Evolutionary conservation across 1,139 yeast species (phyloP).

Genomic region (Tardiomyces depauwii): DNA sequence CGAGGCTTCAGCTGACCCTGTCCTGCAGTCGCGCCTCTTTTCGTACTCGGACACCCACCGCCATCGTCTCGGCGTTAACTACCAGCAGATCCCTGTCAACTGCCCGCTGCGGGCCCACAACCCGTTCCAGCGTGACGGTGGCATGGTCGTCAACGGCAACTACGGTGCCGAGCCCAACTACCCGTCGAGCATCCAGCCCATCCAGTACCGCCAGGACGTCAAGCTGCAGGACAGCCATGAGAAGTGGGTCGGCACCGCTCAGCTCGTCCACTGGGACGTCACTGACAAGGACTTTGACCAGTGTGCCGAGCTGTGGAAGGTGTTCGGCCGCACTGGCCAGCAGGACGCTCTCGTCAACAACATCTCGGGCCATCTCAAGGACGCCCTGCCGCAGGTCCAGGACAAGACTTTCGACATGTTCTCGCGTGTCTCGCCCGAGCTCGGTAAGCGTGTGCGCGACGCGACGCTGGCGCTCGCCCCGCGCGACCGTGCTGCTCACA

Average conservation of each 20-base stretch:
- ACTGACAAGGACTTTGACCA: conserved; percentile 52
- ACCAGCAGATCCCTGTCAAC: conserved; percentile 63
- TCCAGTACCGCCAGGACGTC: conserved; percentile 34
- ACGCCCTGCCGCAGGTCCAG: conserved; percentile 66
- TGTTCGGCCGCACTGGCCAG: conserved; percentile 53
- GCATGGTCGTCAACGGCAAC: conserved; percentile 66
- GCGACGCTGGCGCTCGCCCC: conserved; percentile 50
- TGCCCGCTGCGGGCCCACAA: conserved; percentile 32
- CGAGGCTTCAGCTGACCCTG: conserved; percentile 81
- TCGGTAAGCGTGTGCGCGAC: conserved; percentile 51
- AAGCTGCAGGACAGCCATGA: conserved; percentile 56
- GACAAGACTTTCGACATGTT: conserved; percentile 74
- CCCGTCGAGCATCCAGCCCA: conserved; percentile 34
- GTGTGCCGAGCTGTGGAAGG: conserved; percentile 57
- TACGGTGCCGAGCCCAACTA: conserved; percentile 73
- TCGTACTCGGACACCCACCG: conserved; percentile 76
- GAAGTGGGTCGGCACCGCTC: conserved; percentile 79
- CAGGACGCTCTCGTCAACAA: conserved; percentile 79
- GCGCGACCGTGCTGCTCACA: conserved; percentile 2
- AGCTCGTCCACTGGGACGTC: conserved; percentile 79
- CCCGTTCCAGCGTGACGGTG: conserved; percentile 68
- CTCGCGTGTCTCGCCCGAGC: conserved; percentile 54
- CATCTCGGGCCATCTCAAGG: conserved; percentile 61
- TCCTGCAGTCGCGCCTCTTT: conserved; percentile 70
- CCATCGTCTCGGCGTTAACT: conserved; percentile 57